These are phyloP conservation scores for Pyronema omphalodes DNA, from an alignment of 495 filamentous ascomycete species.

Conservation along the genomic window DNA sequence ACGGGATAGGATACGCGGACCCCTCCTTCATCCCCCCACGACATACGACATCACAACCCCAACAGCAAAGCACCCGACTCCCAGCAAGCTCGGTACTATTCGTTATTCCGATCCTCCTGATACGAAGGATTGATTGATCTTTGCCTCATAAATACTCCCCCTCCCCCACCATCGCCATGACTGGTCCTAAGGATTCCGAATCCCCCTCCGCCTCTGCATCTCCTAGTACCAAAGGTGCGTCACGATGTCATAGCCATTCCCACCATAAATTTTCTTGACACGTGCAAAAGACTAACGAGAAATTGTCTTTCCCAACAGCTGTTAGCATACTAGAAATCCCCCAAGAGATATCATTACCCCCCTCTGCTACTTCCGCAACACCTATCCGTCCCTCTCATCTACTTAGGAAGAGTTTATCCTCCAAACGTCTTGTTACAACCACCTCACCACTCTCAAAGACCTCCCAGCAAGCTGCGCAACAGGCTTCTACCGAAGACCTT, in stretches of 20 bases:
- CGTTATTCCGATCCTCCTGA: neutral
- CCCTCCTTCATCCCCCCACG: too few species aligned
- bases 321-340: neutral
- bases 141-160: neutral
- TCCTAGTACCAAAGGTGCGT: neutral
- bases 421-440: conserved; percentile 10
- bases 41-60: too few species aligned
- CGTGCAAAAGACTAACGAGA: neutral
- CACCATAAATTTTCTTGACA: neutral
- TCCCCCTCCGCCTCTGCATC: neutral
- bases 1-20: too few species aligned
- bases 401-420: conserved; percentile 10
- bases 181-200: neutral
- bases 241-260: neutral
- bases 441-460: conserved; percentile 4
- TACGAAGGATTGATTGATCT: too few species aligned
- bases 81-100: neutral
- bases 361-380: neutral
- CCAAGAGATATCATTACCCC: neutral
- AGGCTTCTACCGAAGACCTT: neutral
- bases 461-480: neutral
- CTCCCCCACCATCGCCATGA: neutral
- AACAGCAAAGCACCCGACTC: neutral
- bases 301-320: neutral
- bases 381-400: conserved; percentile 3